Base-by-base conservation (phyloP, 169 alveolate species). In the Besnoitia besnoiti region DNA sequence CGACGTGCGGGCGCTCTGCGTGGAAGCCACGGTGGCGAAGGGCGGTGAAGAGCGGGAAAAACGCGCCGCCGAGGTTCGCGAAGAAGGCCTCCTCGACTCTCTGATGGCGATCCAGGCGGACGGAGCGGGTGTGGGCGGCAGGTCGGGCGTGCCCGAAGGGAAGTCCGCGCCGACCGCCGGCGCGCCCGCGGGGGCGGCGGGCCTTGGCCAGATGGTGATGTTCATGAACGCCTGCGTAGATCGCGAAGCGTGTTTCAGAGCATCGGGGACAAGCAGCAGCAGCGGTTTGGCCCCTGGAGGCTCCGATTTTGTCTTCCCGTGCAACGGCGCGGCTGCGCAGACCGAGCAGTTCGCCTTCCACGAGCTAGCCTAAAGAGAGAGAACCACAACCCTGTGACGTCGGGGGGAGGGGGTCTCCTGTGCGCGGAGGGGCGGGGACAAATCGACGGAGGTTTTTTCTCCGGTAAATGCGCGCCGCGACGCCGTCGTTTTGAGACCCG, bases 151-250 rank as follows among this genome's bases (percentile, higher is more conserved):
- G 12, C 67, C 67, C 12, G 67, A n/a, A n/a, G 24, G 24, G 67
- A 55, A 55, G 67, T 49, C 59, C 16, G 59, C 59, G 16, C 59
- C 59, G 59, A 37, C 44, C 82, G 46, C 82, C 39, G 24, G 39
- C 24, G 46, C 82, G 46, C 8, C n/a, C n/a, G n/a, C n/a, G 82
- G 39, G 59, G 30, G 39, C 30, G 35, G 59, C 87, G n/a, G n/a
- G 14, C 87, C 40, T 77, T 77, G 55, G 40, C 0, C 87, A 77
- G 47, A 77, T 77, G 87, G 59, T 77, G 42, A 42, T 77, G 87
- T 35, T 77, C 39, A 44, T 77, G 87, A 77, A 77, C 35, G 59
- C 87, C 10, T 77, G 87, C 59, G 55, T 77, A n/a, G 87, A 77
- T 35, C 50, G 82, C 82, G 82, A 73, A 2, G 39, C 82, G 82